phyloP scores from a whole-genome alignment of 78 protist species.

The Dictyostelium firmibasis region DNA sequence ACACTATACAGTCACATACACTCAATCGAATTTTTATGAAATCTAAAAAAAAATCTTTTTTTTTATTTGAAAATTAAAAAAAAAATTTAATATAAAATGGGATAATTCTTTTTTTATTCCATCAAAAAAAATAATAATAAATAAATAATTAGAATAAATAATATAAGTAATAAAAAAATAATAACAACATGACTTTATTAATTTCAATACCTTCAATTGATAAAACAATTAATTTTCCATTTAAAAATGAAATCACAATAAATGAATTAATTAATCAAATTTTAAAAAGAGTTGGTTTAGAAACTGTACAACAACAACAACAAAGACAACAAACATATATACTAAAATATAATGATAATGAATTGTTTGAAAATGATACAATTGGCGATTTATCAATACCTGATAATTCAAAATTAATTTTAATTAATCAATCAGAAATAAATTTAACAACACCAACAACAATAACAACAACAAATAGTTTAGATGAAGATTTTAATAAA shows the following conservation, averaged over 20 bases:
- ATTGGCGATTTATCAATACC: neutral
- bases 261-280: neutral
- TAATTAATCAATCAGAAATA: neutral
- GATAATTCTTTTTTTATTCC: too few relatives aligned
- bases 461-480: neutral
- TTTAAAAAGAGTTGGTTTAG: neutral
- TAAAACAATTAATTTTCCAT: conserved; percentile 27
- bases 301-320: neutral
- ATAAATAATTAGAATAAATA: neutral
- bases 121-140: neutral
- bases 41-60: too few relatives aligned
- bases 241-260: neutral
- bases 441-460: neutral
- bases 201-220: neutral
- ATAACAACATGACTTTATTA: conserved; percentile 6
- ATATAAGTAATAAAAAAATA: neutral
- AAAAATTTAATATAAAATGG: too few relatives aligned
- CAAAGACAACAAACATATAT: too few relatives aligned
- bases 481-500: neutral
- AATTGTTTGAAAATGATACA: conserved; percentile 11
- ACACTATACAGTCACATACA: too few relatives aligned
- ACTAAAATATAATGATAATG: neutral
- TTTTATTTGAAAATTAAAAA: too few relatives aligned
- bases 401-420: neutral
- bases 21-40: too few relatives aligned